A percentile compares a stretch with the other conserved stretches of the same genome.
phyloP scores from a whole-genome alignment of 169 alveolate species.

The Plasmodium reichenowi region DNA sequence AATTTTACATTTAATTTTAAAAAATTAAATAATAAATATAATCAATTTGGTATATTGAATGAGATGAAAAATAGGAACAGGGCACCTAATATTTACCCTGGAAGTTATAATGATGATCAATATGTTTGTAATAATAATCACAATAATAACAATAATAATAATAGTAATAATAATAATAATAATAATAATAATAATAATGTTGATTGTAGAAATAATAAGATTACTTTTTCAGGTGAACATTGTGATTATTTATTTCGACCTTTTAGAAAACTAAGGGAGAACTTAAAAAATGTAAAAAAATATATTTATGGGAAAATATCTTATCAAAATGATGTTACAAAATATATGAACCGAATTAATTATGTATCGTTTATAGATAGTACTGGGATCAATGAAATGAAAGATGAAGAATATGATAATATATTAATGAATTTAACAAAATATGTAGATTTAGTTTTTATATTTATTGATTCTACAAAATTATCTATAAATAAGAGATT shows the following conservation, averaged over 20 bases:
- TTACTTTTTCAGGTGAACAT: constrained; percentile 59
- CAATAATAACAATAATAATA: neutral
- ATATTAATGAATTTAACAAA: constrained; percentile 39
- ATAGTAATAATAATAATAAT: neutral
- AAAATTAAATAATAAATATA: constrained; percentile 18
- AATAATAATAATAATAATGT: neutral
- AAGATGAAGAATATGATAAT: constrained; percentile 46
- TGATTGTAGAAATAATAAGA: constrained; percentile 2
- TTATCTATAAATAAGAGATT: constrained; percentile 54
- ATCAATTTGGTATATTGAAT: constrained; percentile 34
- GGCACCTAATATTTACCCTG: neutral
- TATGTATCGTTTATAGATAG: constrained; percentile 67
- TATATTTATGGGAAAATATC: constrained; percentile 62
- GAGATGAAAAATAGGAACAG: neutral
- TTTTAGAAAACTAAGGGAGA: constrained; percentile 29
- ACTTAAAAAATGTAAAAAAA: constrained; percentile 31
- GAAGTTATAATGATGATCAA: neutral
- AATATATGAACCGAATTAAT: constrained; percentile 67
- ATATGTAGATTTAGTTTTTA: constrained; percentile 52
- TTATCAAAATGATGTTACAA: constrained; percentile 53
- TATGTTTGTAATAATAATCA: neutral
- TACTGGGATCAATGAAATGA: constrained; percentile 38
- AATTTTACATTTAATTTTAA: constrained; percentile 53
- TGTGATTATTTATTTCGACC: constrained; percentile 47
- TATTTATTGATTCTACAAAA: constrained; percentile 45